phyloP scores from a whole-genome alignment of 257 asterid species.

The Solanum chiquidenum region DNA sequence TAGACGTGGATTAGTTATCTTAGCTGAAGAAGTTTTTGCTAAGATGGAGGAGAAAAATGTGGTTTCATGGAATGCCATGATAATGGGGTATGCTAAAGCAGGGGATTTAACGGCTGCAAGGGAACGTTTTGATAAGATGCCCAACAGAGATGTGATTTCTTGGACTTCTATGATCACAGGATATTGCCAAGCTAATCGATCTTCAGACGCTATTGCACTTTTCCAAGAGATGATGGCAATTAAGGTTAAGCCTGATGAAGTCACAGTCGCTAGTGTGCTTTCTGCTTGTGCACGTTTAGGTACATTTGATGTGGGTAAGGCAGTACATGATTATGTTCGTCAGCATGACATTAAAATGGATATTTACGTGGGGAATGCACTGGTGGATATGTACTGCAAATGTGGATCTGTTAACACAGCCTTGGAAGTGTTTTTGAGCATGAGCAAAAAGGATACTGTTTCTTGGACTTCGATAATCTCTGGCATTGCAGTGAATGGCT shows the following conservation, averaged over 20 bases:
- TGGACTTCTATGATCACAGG: constrained; percentile 37
- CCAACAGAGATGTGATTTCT: constrained; percentile 26
- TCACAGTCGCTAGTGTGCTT: constrained; percentile 19
- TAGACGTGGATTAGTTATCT: constrained; percentile 9
- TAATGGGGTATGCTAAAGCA: constrained; percentile 24
- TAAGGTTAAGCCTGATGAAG: constrained; percentile 22
- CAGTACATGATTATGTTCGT: constrained; percentile 14
- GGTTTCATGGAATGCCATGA: constrained; percentile 34
- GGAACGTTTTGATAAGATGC: constrained; percentile 22
- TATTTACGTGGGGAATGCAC: constrained; percentile 20
- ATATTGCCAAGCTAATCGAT: constrained; percentile 18
- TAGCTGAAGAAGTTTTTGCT: constrained; percentile 20
- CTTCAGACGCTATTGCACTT: constrained; percentile 11
- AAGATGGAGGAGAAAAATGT: constrained; percentile 19
- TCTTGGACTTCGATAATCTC: constrained; percentile 33
- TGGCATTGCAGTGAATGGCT: constrained; percentile 27
- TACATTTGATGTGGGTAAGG: constrained; percentile 19
- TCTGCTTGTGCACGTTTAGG: constrained; percentile 32
- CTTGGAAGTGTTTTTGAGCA: constrained; percentile 14
- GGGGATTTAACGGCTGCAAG: constrained; percentile 15
- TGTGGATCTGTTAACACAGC: constrained; percentile 20
- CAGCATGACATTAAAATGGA: constrained; percentile 10
- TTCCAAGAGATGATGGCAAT: constrained; percentile 20
- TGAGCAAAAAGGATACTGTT: constrained; percentile 22
- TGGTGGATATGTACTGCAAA: constrained; percentile 36